Conservation (phyloP, 352 stramenopile species). For the Globisporangium takayamanum region DNA sequence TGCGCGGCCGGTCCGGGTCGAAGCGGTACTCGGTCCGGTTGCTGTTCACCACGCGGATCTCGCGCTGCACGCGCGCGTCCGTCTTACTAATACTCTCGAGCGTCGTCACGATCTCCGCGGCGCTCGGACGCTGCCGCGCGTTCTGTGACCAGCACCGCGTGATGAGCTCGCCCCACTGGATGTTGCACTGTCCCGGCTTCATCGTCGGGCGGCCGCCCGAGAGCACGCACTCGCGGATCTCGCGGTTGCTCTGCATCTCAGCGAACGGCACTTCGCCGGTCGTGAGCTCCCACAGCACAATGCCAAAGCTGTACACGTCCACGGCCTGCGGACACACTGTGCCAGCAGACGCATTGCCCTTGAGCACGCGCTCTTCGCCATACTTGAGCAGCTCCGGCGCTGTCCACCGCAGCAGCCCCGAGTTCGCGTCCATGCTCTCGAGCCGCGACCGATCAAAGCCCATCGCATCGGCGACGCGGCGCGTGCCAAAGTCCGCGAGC, state of each 20-base stretch:
- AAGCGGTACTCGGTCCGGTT: conserved; percentile 79
- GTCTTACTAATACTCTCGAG: conserved; percentile 75
- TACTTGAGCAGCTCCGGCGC: conserved; percentile 76
- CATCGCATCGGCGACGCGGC: conserved; percentile 71
- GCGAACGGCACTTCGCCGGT: conserved; percentile 74
- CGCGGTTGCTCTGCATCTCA: conserved; percentile 56
- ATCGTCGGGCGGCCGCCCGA: conserved; percentile 68
- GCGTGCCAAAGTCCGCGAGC: conserved; percentile 81
- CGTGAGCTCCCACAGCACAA: conserved; percentile 86
- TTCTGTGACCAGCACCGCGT: conserved; percentile 81
- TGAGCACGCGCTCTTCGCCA: conserved; percentile 63
- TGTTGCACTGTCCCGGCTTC: conserved; percentile 67
- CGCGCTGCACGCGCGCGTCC: conserved; percentile 61
- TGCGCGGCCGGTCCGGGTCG: conserved; percentile 40
- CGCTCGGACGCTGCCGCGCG: conserved; percentile 53
- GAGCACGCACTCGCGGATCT: conserved; percentile 73
- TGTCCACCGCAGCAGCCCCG: conserved; percentile 63
- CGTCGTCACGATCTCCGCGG: conserved; percentile 75
- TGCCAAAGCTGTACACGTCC: conserved; percentile 84
- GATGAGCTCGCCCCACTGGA: conserved; percentile 84
- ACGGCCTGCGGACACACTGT: conserved; percentile 56
- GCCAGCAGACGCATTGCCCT: conserved; percentile 22
- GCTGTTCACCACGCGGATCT: conserved; percentile 66
- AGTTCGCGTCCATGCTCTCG: conserved; percentile 48
- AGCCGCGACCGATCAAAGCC: conserved; percentile 61